These are phyloP conservation scores for Tardiomyces blankii DNA, from an alignment of 1,139 yeast genomes.

Conservation along the genomic window DNA sequence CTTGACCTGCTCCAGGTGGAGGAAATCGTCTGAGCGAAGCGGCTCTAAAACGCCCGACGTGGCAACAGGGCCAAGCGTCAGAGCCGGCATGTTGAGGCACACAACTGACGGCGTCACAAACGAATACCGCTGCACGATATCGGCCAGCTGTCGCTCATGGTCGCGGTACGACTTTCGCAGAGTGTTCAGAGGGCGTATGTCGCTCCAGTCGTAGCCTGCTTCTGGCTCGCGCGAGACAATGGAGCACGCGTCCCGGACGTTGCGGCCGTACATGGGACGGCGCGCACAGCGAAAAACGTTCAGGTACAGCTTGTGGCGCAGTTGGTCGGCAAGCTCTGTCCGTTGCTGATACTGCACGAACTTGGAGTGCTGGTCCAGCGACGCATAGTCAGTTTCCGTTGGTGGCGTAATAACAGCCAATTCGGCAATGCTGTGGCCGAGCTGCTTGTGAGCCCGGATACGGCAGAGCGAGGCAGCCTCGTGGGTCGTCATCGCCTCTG, in stretches of 20 bases:
- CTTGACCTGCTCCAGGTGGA: conserved; percentile 78
- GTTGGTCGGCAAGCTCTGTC: conserved; percentile 37
- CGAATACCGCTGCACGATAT: conserved; percentile 61
- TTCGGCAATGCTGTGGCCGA: conserved; percentile 14
- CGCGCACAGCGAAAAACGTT: conserved; percentile 31
- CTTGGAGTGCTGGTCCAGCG: conserved; percentile 51
- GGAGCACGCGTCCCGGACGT: conserved; percentile 9
- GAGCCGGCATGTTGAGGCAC: conserved; percentile 59
- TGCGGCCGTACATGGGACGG: conserved; percentile 24
- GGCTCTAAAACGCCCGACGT: conserved; percentile 6
- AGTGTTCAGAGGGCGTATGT: background rate
- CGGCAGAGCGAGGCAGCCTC: conserved; percentile 36
- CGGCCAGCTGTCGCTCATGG: conserved; percentile 32
- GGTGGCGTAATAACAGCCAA: conserved; percentile 8
- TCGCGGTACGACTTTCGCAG: background rate
- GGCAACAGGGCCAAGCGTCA: conserved; percentile 35
- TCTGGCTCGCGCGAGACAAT: background rate
- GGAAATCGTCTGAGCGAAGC: conserved; percentile 15
- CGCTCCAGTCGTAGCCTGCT: conserved; percentile 1
- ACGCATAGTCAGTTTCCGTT: conserved; percentile 36
- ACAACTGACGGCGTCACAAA: conserved; percentile 86
- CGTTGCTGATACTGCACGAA: conserved; percentile 36
- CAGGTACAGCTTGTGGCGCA: conserved; percentile 50
- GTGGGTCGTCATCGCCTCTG: conserved; percentile 30
- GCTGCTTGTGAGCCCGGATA: conserved; percentile 43